Conservation (phyloP, 495 filamentous ascomycete genomes). For the Penicillium egyptiacum region DNA sequence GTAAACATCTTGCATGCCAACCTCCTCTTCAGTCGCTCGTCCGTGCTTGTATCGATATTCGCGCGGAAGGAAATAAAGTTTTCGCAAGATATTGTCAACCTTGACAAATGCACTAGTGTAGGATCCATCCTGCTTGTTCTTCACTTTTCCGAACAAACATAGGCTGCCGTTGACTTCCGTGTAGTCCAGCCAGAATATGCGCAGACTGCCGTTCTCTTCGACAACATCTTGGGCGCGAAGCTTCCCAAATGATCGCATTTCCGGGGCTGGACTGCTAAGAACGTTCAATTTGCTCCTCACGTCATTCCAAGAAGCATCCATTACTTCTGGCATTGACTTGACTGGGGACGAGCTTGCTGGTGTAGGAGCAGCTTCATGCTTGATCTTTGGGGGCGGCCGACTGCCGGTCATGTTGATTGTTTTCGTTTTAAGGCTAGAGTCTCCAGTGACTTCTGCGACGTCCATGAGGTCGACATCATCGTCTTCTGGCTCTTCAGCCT, state of each 20-base stretch:
- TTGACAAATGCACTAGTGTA: constrained; percentile 95
- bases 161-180: constrained; percentile 89
- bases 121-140: constrained; percentile 75
- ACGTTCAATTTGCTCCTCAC: constrained; percentile 86
- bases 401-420: constrained; percentile 87
- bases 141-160: constrained; percentile 94
- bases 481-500: constrained; percentile 64
- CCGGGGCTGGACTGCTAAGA: constrained; percentile 66
- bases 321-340: constrained; percentile 52
- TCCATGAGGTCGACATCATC: constrained; percentile 86
- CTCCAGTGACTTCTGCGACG: constrained; percentile 68
- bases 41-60: constrained; percentile 64
- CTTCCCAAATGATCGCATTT: constrained; percentile 69
- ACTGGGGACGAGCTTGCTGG: constrained; percentile 76
- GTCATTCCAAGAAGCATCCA: constrained; percentile 91
- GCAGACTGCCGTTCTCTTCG: constrained; percentile 86
- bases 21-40: constrained; percentile 71
- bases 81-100: constrained; percentile 89
- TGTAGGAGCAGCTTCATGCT: constrained; percentile 63
- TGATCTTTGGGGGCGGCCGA: constrained; percentile 73
- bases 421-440: constrained; percentile 59
- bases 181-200: constrained; percentile 97
- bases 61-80: constrained; percentile 89
- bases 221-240: constrained; percentile 75
- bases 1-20: constrained; percentile 88